Evolutionary conservation across 108 stramenopile species (phyloP).

Genomic region (Skeletonema costatum): DNA sequence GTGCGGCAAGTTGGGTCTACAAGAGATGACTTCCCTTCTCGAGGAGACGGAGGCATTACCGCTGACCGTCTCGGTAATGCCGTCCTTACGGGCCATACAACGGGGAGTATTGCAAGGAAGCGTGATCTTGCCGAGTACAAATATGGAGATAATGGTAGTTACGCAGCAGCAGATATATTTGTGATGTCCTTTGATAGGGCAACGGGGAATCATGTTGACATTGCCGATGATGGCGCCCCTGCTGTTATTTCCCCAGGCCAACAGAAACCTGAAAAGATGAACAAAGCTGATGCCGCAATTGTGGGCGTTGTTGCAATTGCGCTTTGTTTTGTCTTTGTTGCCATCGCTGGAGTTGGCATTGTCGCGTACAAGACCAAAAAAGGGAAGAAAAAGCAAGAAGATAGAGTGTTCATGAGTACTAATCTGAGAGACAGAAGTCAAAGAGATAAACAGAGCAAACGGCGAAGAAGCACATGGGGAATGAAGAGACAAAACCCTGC

Average conservation of each 20-base stretch:
- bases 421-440: slow-evolving; percentile 14
- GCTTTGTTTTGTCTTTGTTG: slow-evolving; percentile 12
- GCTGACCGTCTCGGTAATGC: slow-evolving; percentile 53
- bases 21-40: slow-evolving; percentile 51
- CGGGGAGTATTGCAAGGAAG: slow-evolving; percentile 52
- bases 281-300: slow-evolving; percentile 13
- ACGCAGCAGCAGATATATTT: slow-evolving; percentile 53
- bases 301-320: slow-evolving; percentile 19
- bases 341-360: slow-evolving; percentile 2
- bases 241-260: not conserved
- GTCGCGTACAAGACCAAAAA: slow-evolving; percentile 5
- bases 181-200: slow-evolving; percentile 55
- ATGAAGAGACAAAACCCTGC: not conserved
- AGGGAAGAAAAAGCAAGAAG: slow-evolving; percentile 16
- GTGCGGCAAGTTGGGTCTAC: slow-evolving; percentile 53
- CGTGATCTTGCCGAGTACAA: slow-evolving; percentile 31
- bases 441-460: not conserved
- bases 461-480: slow-evolving; percentile 21
- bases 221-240: slow-evolving; percentile 10
- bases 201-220: slow-evolving; percentile 31
- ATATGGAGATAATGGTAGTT: slow-evolving; percentile 18
- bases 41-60: slow-evolving; percentile 52
- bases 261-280: not conserved
- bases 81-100: slow-evolving; percentile 54
- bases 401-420: slow-evolving; percentile 1